Base-by-base conservation (phyloP, 495 filamentous ascomycete genomes). In the Neurospora intermedia region DNA sequence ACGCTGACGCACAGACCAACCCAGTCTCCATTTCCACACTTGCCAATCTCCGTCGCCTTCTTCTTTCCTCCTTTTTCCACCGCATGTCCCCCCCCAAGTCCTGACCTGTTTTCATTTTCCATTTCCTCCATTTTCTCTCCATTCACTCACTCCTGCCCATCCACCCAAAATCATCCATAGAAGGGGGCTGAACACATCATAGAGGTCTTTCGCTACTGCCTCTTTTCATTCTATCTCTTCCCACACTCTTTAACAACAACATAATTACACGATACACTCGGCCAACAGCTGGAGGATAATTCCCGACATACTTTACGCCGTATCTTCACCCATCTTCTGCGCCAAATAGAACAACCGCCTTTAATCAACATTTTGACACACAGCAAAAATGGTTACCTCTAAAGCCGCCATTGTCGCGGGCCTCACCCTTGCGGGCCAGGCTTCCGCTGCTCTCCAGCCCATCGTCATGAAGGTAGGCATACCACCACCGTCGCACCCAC, bases 381-480 rank as follows among this genome's bases (percentile, higher is more conserved):
- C 74, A 75, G 69, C 69, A 75, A 82, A 78, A 45, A 85, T 85
- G 83, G 82, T 77, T 73, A 78, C 79, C 77, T 69, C 86, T 40
- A 74, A 83, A 74, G 82, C 85, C 48, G 81, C 84, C 76, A 75
- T 86, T 59, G 74, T 82, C 40, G 77, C 82, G 39, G 77, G 82
- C 75, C 74, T 82, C 72, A 75, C 89, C 72, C 76, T 88, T n/a
- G 76, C 87, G 74, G 82, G 86, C 42, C 80, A 83, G 75, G 81
- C 82, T 46, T 86, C 85, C 27, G 83, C 87, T 62, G 88, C 89
- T 20, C 73, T 93, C 27, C 89, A 91, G 73, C 90, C 91, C 11
- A 91, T 94, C 75, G 77, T 91, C 72, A 89, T 91, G 85, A 91
- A 92, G 86, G 90, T 83, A 71, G 66, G 78, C 75, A 35, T 38